Evolutionary conservation across 257 asterid genomes (phyloP).

Genomic region (Apocynum venetum): DNA sequence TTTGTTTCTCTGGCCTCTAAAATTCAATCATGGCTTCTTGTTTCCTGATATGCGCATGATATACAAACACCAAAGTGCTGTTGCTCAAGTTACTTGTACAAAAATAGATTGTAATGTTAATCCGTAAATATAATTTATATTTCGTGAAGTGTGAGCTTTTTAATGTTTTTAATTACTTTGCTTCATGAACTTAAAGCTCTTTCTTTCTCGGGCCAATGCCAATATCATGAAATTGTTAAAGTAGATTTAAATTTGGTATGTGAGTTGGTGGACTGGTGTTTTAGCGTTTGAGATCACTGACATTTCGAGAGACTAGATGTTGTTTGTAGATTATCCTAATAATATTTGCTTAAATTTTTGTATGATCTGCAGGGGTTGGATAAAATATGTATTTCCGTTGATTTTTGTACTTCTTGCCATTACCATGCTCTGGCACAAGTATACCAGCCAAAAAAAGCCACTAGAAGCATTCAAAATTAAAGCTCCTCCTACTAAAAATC

Average conservation of each 20-base stretch:
- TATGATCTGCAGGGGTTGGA: constrained; percentile 68
- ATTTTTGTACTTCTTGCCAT: constrained; percentile 44
- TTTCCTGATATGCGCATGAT: too few relatives aligned
- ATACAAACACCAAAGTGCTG: background rate
- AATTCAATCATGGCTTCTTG: too few relatives aligned
- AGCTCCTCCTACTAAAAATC: constrained; percentile 71
- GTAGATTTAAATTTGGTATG: background rate
- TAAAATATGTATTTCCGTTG: constrained; percentile 45
- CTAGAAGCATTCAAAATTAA: constrained; percentile 56
- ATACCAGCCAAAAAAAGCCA: constrained; percentile 36
- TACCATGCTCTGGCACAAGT: constrained; percentile 61
- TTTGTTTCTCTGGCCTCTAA: too few relatives aligned
- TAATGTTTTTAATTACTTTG: background rate
- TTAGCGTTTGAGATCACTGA: background rate
- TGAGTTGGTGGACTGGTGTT: background rate
- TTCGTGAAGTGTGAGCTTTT: background rate
- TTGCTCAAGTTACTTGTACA: background rate
- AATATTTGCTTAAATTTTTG: background rate
- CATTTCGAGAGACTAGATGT: background rate
- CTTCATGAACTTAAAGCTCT: background rate
- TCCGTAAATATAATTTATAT: background rate
- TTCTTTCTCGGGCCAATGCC: background rate
- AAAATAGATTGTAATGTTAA: background rate
- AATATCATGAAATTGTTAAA: background rate
- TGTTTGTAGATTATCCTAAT: background rate